A percentile compares a stretch with the other conserved stretches of the same genome.
phyloP scores from a whole-genome alignment of 192 early-diverging fungal genomes.

The Podila epicladia region DNA sequence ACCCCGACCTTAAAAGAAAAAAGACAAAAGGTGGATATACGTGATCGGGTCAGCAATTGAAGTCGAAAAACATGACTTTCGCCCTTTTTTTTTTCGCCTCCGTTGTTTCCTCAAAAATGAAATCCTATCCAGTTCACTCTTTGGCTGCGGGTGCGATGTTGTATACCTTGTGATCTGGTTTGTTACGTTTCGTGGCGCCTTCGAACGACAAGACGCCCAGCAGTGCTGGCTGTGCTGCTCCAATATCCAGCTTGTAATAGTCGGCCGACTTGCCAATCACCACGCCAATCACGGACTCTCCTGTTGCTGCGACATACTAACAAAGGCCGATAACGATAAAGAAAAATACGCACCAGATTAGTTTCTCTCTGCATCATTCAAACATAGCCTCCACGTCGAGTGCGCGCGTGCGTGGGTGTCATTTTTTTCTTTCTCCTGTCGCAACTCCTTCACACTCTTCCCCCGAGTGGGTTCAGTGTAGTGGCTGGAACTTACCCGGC shows the following conservation, averaged over 20 bases:
- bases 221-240: constrained; percentile 85
- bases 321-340: background rate
- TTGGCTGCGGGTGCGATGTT: background rate
- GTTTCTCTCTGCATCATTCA: background rate
- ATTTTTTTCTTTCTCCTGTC: too few species aligned
- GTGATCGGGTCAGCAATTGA: background rate
- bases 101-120: background rate
- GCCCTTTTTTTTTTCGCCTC: background rate
- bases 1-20: constrained; percentile 62
- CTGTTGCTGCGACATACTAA: constrained; percentile 87
- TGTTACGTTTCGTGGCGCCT: constrained; percentile 91
- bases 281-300: constrained; percentile 91
- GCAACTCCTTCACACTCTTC: too few species aligned
- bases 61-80: background rate
- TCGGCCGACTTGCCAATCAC: constrained; percentile 76
- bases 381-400: too few species aligned
- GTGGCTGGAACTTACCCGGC: constrained; percentile 61
- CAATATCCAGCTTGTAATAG: constrained; percentile 92
- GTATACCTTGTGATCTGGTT: constrained; percentile 80
- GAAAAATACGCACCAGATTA: background rate
- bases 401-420: too few species aligned
- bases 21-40: background rate
- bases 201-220: constrained; percentile 90
- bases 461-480: background rate
- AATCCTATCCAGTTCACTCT: background rate